phyloP scores from a whole-genome alignment of 2,329 filamentous ascomycete genomes.

The Phaeophleospora eucalypticola region DNA sequence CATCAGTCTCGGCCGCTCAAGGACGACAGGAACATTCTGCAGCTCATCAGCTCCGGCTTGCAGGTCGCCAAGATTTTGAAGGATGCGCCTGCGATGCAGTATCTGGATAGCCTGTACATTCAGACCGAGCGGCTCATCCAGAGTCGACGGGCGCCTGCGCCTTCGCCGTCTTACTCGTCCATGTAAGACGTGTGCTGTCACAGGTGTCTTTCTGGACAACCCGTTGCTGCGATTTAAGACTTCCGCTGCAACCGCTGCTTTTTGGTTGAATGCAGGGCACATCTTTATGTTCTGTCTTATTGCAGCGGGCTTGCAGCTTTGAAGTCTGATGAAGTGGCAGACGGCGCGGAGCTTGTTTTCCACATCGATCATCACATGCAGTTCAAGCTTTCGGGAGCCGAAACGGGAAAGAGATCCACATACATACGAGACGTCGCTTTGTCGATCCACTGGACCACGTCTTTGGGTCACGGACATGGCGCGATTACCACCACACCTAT shows the following conservation, averaged over 20 bases:
- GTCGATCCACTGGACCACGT: background rate
- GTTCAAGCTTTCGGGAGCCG: background rate
- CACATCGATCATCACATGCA: too few relatives aligned
- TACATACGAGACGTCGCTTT: background rate
- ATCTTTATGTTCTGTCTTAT: too few relatives aligned
- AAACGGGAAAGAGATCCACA: background rate
- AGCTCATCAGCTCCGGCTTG: constrained; percentile 80
- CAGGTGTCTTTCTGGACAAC: too few relatives aligned
- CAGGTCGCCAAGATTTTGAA: constrained; percentile 85
- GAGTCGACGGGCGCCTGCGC: constrained; percentile 25
- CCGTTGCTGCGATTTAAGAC: background rate
- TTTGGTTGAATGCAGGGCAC: too few relatives aligned
- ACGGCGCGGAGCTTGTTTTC: background rate
- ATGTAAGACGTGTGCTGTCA: constrained; percentile 8
- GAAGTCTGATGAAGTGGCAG: background rate
- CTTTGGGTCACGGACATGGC: too few relatives aligned
- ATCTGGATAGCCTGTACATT: constrained; percentile 75
- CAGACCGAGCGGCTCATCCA: constrained; percentile 76
- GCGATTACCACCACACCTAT: too few relatives aligned
- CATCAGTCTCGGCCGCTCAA: constrained; percentile 79
- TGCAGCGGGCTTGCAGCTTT: background rate
- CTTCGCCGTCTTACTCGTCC: constrained; percentile 17
- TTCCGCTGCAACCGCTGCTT: background rate
- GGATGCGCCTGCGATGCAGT: constrained; percentile 78
- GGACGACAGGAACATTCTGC: constrained; percentile 83